phyloP scores from a whole-genome alignment of 1,284 basidiomycete species.

The Kalmanozyma brasiliensis region DNA sequence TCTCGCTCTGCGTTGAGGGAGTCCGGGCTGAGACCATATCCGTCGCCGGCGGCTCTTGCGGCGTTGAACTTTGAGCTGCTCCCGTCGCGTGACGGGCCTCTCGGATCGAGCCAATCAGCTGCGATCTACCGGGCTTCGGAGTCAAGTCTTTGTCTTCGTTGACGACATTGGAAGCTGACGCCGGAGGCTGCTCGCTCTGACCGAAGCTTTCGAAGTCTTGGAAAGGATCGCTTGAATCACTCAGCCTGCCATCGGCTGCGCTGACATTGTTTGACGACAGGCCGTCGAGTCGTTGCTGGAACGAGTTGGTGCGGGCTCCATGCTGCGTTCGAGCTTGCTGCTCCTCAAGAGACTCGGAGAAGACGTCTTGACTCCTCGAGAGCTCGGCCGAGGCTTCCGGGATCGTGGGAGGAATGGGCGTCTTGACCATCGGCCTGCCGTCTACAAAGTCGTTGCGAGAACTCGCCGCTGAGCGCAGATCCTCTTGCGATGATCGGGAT shows the following conservation, averaged over 20 bases:
- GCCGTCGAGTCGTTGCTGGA: constrained; percentile 37
- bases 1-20: background rate
- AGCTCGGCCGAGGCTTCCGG: constrained; percentile 45
- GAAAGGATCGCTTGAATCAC: constrained; percentile 54
- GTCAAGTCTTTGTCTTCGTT: constrained; percentile 24
- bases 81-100: constrained; percentile 12
- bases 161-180: constrained; percentile 6
- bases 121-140: constrained; percentile 29
- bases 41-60: background rate
- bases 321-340: constrained; percentile 28
- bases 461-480: constrained; percentile 31
- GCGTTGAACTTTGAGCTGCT: background rate
- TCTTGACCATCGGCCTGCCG: constrained; percentile 18
- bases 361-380: constrained; percentile 36
- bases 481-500: constrained; percentile 32
- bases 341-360: constrained; percentile 38
- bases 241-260: constrained; percentile 26
- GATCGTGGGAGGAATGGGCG: constrained; percentile 33
- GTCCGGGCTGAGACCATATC: background rate
- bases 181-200: constrained; percentile 37
- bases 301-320: constrained; percentile 30
- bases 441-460: constrained; percentile 31
- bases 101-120: constrained; percentile 21
- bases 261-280: constrained; percentile 21
- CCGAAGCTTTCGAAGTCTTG: constrained; percentile 53